phyloP scores from a whole-genome alignment of 768 basidiomycete genomes.

The Mycena leptocephala region DNA sequence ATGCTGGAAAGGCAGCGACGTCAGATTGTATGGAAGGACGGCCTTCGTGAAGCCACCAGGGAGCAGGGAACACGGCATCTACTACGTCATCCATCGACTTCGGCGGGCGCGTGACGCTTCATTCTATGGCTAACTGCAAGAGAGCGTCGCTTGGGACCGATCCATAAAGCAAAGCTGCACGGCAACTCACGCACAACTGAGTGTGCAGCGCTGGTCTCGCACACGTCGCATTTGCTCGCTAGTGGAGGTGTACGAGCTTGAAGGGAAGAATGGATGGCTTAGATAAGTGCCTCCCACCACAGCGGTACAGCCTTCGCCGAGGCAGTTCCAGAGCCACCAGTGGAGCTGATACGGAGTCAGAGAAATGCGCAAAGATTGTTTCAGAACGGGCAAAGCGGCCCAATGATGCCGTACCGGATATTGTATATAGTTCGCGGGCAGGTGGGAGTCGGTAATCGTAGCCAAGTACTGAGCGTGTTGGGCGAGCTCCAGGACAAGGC shows the following conservation, averaged over 20 bases:
- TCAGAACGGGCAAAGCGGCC: too few relatives aligned
- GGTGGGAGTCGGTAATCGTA: too few relatives aligned
- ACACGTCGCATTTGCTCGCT: conserved; percentile 3
- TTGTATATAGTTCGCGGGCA: too few relatives aligned
- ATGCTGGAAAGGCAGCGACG: neutral
- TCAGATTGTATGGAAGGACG: conserved; percentile 1
- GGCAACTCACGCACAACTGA: neutral
- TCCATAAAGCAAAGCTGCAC: neutral
- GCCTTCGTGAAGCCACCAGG: conserved; percentile 4
- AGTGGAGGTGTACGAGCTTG: neutral
- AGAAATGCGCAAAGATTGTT: too few relatives aligned
- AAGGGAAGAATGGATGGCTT: conserved; percentile 15
- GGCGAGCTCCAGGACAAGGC: too few relatives aligned
- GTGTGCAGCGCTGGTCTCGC: conserved; percentile 6
- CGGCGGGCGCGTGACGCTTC: neutral
- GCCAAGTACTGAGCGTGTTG: too few relatives aligned
- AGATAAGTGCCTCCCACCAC: neutral
- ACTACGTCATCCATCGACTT: conserved; percentile 2
- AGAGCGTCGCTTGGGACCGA: neutral
- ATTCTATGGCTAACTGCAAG: neutral
- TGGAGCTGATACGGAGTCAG: too few relatives aligned
- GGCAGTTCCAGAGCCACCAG: neutral
- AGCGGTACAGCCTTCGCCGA: conserved; percentile 9
- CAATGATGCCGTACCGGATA: too few relatives aligned
- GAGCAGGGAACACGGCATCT: neutral